Evolutionary conservation across 352 stramenopile species (phyloP).

Genomic region (Globisporangium carolinianum): DNA sequence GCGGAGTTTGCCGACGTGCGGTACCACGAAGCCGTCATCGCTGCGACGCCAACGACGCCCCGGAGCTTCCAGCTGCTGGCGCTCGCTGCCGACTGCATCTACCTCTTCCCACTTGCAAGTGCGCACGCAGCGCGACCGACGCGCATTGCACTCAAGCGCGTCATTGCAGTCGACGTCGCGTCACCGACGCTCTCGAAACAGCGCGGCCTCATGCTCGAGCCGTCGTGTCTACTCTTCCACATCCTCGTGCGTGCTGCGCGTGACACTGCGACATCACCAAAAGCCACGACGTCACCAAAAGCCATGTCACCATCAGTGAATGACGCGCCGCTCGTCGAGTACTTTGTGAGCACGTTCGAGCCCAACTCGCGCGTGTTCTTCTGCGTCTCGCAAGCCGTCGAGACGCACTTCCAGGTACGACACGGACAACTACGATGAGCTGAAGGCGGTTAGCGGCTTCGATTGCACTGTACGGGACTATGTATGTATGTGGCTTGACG

Average conservation of each 20-base stretch:
- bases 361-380: slow-evolving; percentile 49
- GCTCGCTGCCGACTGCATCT: slow-evolving; percentile 32
- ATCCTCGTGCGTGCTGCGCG: slow-evolving; percentile 16
- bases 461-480: no score
- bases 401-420: slow-evolving; percentile 40
- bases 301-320: not conserved
- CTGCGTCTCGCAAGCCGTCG: slow-evolving; percentile 30
- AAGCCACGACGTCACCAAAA: not conserved
- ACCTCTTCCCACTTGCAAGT: slow-evolving; percentile 37
- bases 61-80: slow-evolving; percentile 43
- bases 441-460: not conserved
- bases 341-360: slow-evolving; percentile 61
- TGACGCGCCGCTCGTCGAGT: slow-evolving; percentile 2
- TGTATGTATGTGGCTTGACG: no score
- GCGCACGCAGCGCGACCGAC: slow-evolving; percentile 12
- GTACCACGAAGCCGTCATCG: slow-evolving; percentile 56
- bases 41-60: slow-evolving; percentile 14
- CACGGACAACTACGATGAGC: not conserved
- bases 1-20: slow-evolving; percentile 28
- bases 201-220: slow-evolving; percentile 35
- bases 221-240: slow-evolving; percentile 44
- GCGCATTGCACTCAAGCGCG: slow-evolving; percentile 16
- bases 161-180: slow-evolving; percentile 29
- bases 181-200: slow-evolving; percentile 30
- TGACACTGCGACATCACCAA: slow-evolving; percentile 2